phyloP scores from a whole-genome alignment of 1,284 basidiomycete genomes.

The Fomitopsis betulina region DNA sequence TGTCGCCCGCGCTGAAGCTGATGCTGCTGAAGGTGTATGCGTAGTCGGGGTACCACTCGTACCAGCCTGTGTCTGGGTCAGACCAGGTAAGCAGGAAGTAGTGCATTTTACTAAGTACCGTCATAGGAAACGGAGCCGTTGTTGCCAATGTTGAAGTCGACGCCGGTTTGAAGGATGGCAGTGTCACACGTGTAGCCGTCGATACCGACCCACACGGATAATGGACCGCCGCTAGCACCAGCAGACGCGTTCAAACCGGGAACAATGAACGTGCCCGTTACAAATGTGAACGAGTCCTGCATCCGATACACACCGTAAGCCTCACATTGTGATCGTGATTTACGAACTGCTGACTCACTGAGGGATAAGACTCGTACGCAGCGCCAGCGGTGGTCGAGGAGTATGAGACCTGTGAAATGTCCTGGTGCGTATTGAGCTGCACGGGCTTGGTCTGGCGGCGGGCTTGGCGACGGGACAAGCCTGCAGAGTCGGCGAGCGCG shows the following conservation, averaged over 20 bases:
- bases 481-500: not conserved
- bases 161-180: conserved; percentile 10
- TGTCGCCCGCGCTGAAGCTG: conserved; percentile 25
- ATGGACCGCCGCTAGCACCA: conserved; percentile 19
- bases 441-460: not conserved
- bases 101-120: conserved; percentile 11
- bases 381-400: not conserved
- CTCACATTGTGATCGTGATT: no score
- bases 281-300: conserved; percentile 24
- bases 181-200: conserved; percentile 16
- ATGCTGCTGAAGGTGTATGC: conserved; percentile 31
- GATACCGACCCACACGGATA: conserved; percentile 29
- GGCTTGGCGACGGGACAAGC: not conserved
- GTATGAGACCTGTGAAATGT: not conserved
- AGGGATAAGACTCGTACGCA: not conserved
- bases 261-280: conserved; percentile 28
- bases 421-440: not conserved
- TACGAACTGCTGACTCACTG: not conserved
- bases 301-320: not conserved
- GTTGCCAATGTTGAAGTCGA: conserved; percentile 26
- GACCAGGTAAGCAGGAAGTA: not conserved
- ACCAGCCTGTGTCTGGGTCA: conserved; percentile 27
- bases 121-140: conserved; percentile 21
- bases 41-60: conserved; percentile 34
- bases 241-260: conserved; percentile 23